Evolutionary conservation across 2,329 filamentous ascomycete species (phyloP), one percentile per base, ranked within the genome.

Genomic region (Microsporum ferrugineum): DNA sequence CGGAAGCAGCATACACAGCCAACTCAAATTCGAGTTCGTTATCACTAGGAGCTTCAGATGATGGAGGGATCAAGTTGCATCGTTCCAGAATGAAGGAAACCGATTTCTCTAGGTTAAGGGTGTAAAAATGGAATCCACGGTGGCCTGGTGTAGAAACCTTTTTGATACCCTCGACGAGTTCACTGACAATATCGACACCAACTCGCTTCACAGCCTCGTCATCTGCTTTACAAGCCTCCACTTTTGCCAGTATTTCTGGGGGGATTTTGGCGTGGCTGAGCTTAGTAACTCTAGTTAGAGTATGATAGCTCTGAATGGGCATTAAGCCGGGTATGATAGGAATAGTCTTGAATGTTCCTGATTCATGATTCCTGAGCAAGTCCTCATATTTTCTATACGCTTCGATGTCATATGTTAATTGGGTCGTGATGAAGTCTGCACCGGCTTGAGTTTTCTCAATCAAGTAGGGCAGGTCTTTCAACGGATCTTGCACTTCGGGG

Each of bases 391-490:
- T 79, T 60, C 86, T 82, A 71, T 95, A 99, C 17, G 89, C 89
- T 2, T 88, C 80, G 29, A 91, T 82, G 71, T 97, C 91, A 73
- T 96, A 99, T 75, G 96, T 97, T 6, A 99, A 81, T 74, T 99
- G 94, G 0, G 94, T 97, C 89, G 99, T 96, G 75, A 99, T 88
- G 71, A 99, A 99, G 75, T 97, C 91, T 58, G 91, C 94, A 0
- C 94, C 94, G 2, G 94, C 94, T 67, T 87, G 80, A 0, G 87
- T 88, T 80, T 99, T 99, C 66, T 96, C 91, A 8, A 95, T 84
- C 60, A 99, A 79, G 69, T 88, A 95, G 0, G 91, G 89, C 62
- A 99, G 76, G 75, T 99, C 94, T 59, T 78, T 76, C 60, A 73
- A 71, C 0, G 82, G 79, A 66, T 82, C 80, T 70, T 87, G 85